phyloP scores from a whole-genome alignment of 192 early-diverging fungal species.

The Podila epigama region DNA sequence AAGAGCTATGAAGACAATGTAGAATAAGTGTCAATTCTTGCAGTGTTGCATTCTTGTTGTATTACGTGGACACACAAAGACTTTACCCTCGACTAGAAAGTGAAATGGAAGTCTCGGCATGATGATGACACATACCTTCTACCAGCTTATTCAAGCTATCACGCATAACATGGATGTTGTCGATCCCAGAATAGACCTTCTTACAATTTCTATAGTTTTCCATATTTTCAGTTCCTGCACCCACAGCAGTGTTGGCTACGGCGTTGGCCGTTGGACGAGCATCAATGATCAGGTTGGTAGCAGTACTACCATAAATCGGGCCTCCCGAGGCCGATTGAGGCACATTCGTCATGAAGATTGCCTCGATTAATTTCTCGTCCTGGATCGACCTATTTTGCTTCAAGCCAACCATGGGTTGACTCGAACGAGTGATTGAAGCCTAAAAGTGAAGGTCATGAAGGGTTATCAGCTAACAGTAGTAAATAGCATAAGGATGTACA shows the following conservation, averaged over 20 bases:
- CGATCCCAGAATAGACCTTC: conserved; percentile 90
- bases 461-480: too few species aligned
- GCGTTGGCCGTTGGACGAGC: conserved; percentile 96
- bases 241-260: conserved; percentile 88
- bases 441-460: conserved; percentile 14
- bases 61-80: too few species aligned
- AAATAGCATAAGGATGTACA: too few species aligned
- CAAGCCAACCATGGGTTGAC: conserved; percentile 97
- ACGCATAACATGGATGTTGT: conserved; percentile 98
- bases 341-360: conserved; percentile 78
- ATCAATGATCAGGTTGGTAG: conserved; percentile 89
- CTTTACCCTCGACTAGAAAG: too few species aligned
- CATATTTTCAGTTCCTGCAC: conserved; percentile 94
- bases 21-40: not conserved
- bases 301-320: conserved; percentile 59
- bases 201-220: conserved; percentile 92
- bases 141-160: conserved; percentile 85
- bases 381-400: conserved; percentile 94
- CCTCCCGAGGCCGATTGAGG: conserved; percentile 52
- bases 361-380: conserved; percentile 96
- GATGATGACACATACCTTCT: conserved; percentile 68
- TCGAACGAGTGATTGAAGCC: conserved; percentile 91
- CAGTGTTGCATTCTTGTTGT: not conserved
- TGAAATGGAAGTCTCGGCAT: not conserved
- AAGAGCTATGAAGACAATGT: conserved; percentile 48